Base-by-base conservation (phyloP, 208 protist genomes). In the Sergeia podlipaevii region DNA sequence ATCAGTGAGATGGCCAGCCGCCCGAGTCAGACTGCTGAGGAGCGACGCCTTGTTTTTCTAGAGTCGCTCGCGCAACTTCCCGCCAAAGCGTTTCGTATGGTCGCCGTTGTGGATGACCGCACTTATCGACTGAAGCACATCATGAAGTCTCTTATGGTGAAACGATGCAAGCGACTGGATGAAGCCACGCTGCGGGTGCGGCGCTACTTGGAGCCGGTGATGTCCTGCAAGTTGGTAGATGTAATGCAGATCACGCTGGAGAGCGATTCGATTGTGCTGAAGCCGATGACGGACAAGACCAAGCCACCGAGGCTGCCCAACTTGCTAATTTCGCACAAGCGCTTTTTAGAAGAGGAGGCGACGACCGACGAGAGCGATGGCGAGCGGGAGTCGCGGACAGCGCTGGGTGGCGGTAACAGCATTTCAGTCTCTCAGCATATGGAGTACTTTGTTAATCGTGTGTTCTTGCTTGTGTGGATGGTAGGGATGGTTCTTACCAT, bases 351-450 rank as follows among this genome's bases (percentile, higher is more conserved):
- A 55, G 77, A 89, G 47, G 80, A 91, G 29, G 79, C 54, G 18
- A 87, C 88, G 13, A 91, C 84, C 1, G 84, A 91, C 63, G 78
- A 82, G 15, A 95, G 88, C 56, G 88, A 95, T 49, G 27, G 74
- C 26, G 88, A 95, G 55, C 65, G 70, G 8, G 84, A 91, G 36
- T 70, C 78, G 30, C 77, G 83, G 37, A 81, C 67, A 5, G 72
- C 79, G 23, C 49, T 77, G 1, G 77, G 69, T 29, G 71, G 77
- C 15, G 75, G 79, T 47, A 84, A 90, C 68, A 80, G 74, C 39
- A 86, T 76, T 36, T 90, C 84, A 24, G 81, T 91, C 11, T 75
- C 83, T 17, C 70, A 89, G 23, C 80, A 89, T 56, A 92, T 92
- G 80, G 88, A 91, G 57, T 88, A 80, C 61, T 83, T 91, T 47